Evolutionary conservation across 2,329 filamentous ascomycete species (phyloP).

Genomic region (Colletotrichum sp.): DNA sequence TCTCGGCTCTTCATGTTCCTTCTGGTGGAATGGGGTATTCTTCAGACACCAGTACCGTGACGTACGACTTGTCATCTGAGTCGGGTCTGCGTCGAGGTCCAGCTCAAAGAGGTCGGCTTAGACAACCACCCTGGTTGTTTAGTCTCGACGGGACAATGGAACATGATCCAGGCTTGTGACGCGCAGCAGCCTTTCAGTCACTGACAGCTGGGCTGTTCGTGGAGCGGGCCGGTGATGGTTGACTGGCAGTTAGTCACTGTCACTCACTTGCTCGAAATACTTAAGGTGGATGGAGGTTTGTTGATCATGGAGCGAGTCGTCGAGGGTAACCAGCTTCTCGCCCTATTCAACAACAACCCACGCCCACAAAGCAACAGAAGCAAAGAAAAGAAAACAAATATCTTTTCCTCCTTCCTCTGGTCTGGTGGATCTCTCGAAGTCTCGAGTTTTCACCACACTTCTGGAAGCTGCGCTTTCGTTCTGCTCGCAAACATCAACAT

Average conservation of each 20-base stretch:
- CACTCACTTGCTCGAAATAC: constrained; percentile 2
- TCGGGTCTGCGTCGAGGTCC: neutral
- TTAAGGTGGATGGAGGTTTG: neutral
- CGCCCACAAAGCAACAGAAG: neutral
- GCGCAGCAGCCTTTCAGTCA: constrained; percentile 10
- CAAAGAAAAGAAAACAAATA: neutral
- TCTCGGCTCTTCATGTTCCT: constrained; percentile 19
- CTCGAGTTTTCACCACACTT: constrained; percentile 9
- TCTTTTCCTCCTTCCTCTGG: neutral
- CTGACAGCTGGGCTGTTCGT: neutral
- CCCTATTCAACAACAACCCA: neutral
- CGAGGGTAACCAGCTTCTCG: neutral
- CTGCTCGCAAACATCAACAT: neutral
- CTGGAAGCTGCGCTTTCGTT: neutral
- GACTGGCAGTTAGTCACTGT: constrained; percentile 7
- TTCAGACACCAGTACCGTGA: neutral
- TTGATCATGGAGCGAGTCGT: neutral
- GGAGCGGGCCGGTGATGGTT: neutral
- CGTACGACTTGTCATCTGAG: constrained; percentile 18
- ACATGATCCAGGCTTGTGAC: constrained; percentile 21
- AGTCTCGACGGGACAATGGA: constrained; percentile 1
- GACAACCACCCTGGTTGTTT: neutral
- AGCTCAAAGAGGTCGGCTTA: neutral
- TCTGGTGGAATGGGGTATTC: neutral
- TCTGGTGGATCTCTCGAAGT: neutral